phyloP scores from a whole-genome alignment of 371 early-diverging fungal species.

The Gilbertella persicaria region DNA sequence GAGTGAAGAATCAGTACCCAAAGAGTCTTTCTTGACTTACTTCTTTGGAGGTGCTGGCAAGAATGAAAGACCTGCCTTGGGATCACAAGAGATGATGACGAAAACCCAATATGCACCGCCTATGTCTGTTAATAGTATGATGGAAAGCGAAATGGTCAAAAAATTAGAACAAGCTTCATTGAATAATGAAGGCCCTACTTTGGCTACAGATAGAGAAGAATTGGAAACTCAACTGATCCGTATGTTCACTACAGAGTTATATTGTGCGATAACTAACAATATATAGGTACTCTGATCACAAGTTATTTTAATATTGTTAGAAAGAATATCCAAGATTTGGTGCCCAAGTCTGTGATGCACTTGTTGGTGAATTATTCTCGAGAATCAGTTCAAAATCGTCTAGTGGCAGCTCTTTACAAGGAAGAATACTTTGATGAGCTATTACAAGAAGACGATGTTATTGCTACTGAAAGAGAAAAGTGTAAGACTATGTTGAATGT shows the following conservation, averaged over 20 bases:
- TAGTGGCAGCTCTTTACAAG: constrained; percentile 84
- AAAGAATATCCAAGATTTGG: constrained; percentile 84
- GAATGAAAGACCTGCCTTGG: constrained; percentile 2
- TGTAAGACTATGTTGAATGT: constrained; percentile 78
- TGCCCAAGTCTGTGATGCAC: constrained; percentile 94
- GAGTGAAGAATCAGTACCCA: constrained; percentile 11
- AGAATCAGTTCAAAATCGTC: constrained; percentile 77
- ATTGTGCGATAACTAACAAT: no score
- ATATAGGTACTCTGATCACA: constrained; percentile 65
- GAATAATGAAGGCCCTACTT: neutral
- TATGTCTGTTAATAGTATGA: constrained; percentile 2
- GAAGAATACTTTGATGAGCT: constrained; percentile 73
- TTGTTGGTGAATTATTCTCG: constrained; percentile 77
- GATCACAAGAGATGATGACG: constrained; percentile 5
- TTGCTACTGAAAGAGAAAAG: constrained; percentile 75
- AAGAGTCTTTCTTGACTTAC: constrained; percentile 59
- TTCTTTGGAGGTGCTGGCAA: constrained; percentile 59
- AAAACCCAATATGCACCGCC: neutral
- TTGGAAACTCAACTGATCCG: constrained; percentile 85
- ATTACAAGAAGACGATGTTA: constrained; percentile 76
- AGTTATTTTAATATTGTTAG: constrained; percentile 88
- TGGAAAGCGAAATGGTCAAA: constrained; percentile 2
- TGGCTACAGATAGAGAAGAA: constrained; percentile 68
- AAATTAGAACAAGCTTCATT: constrained; percentile 7
- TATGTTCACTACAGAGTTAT: constrained; percentile 25